These are phyloP conservation scores for Magnaporthiopsis incrustans DNA, from an alignment of 2,329 filamentous ascomycete species.

Conservation along the genomic window DNA sequence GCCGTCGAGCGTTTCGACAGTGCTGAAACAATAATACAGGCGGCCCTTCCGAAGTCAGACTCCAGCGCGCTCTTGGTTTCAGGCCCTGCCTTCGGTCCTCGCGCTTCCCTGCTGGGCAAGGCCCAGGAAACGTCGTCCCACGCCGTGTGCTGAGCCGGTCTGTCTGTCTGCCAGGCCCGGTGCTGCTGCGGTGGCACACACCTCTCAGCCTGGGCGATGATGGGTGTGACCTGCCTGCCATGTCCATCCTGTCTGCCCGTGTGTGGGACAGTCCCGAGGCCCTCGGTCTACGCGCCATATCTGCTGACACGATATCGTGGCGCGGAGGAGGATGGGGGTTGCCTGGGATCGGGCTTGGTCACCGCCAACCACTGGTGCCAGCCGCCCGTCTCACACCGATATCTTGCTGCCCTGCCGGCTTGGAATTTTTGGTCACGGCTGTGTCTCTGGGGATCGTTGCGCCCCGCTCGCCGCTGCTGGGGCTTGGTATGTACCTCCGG, in stretches of 20 bases:
- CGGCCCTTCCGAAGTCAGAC: neutral
- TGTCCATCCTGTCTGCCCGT: neutral
- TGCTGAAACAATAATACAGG: constrained; percentile 1
- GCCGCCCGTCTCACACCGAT: neutral
- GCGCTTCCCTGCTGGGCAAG: neutral
- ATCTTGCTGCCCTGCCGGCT: neutral
- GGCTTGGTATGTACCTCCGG: neutral
- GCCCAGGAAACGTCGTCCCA: neutral
- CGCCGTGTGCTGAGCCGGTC: neutral
- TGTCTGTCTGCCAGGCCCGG: neutral
- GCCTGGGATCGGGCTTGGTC: neutral
- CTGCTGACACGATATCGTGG: neutral
- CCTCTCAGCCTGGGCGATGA: neutral
- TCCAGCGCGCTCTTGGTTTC: neutral
- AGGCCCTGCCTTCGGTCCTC: neutral
- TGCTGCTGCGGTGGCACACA: neutral
- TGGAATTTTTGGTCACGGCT: neutral
- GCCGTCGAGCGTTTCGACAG: neutral
- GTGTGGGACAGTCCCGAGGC: neutral
- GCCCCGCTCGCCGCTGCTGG: neutral
- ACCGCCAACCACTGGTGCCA: neutral
- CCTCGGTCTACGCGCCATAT: neutral
- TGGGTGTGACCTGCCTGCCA: neutral
- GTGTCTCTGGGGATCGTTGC: neutral
- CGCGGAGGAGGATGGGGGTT: neutral